Evolutionary conservation across 495 filamentous ascomycete species (phyloP).

Genomic region (Penicillium tannophilum): DNA sequence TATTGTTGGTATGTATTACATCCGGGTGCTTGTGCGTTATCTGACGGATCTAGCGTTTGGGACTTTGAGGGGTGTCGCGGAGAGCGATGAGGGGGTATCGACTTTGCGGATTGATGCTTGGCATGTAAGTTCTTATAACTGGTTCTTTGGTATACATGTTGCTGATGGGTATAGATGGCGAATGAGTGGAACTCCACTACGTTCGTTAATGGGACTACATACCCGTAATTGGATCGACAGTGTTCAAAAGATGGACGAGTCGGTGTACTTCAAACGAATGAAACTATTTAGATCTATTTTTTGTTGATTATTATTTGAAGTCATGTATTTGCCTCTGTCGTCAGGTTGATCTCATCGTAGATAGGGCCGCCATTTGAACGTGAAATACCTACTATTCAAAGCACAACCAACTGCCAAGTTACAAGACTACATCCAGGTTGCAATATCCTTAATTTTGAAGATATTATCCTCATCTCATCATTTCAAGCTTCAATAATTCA

Average conservation of each 20-base stretch:
- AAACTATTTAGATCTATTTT: not conserved
- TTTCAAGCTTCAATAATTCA: too few relatives aligned
- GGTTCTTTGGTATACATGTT: not conserved
- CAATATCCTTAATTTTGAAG: too few relatives aligned
- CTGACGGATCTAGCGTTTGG: too few relatives aligned
- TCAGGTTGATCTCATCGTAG: not conserved
- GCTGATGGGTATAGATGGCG: not conserved
- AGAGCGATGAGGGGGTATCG: too few relatives aligned
- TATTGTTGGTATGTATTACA: slow-evolving; percentile 30
- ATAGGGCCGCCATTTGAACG: not conserved
- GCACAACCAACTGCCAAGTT: not conserved
- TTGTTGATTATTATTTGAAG: too few relatives aligned
- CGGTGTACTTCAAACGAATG: not conserved
- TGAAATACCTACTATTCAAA: not conserved
- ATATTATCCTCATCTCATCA: too few relatives aligned
- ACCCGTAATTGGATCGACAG: not conserved
- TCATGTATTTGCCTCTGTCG: not conserved
- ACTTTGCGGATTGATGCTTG: too few relatives aligned
- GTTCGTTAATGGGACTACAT: slow-evolving; percentile 9
- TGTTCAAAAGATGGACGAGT: not conserved
- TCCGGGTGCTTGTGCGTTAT: not conserved
- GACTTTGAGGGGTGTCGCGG: too few relatives aligned
- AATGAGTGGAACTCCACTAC: slow-evolving; percentile 9
- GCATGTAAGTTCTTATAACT: not conserved
- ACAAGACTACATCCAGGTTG: not conserved